Percentiles rank a stretch among this genome's conserved stretches.
These are phyloP conservation scores for Geosmithia morbida DNA, from an alignment of 2,329 filamentous ascomycete species.

Conservation along the genomic window DNA sequence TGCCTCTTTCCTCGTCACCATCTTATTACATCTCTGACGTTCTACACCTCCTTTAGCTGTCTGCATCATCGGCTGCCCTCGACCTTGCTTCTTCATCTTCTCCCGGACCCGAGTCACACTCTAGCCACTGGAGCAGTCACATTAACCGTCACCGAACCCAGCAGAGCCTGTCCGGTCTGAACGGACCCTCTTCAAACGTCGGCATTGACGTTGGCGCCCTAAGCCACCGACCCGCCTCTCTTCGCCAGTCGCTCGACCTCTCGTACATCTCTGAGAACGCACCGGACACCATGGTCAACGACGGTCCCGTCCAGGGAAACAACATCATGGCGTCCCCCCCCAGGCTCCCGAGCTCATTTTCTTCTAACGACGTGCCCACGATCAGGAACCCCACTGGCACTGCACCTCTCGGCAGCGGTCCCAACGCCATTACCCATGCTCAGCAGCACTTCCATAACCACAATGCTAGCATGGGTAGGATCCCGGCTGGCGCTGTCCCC, in stretches of 20 bases:
- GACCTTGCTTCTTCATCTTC: conserved; percentile 63
- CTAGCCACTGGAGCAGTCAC: conserved; percentile 41
- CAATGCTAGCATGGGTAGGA: conserved; percentile 69
- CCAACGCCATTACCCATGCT: conserved; percentile 41
- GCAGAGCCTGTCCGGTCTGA: conserved; percentile 39
- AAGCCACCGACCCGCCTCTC: conserved; percentile 27
- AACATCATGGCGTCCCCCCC: conserved; percentile 48
- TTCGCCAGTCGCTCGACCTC: conserved; percentile 44
- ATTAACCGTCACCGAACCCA: conserved; percentile 56
- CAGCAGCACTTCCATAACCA: conserved; percentile 59
- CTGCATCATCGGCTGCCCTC: conserved; percentile 65
- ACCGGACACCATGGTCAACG: conserved; percentile 18
- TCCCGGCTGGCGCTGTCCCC: conserved; percentile 50
- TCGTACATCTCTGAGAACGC: conserved; percentile 33
- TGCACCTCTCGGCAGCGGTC: conserved; percentile 16
- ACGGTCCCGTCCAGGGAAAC: conserved; percentile 31
- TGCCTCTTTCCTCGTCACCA: not conserved
- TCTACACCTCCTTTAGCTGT: conserved; percentile 39
- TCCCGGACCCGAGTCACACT: conserved; percentile 40
- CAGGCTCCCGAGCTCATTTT: conserved; percentile 78
- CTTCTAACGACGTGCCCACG: conserved; percentile 77
- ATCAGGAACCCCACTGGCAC: conserved; percentile 53
- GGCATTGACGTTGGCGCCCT: conserved; percentile 30
- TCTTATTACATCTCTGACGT: conserved; percentile 19
- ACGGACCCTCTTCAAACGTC: conserved; percentile 22